Evolutionary conservation across 73 alveolate genomes (phyloP), one percentile per base, ranked within the genome.

Genomic region (Paramecium sonneborni): DNA sequence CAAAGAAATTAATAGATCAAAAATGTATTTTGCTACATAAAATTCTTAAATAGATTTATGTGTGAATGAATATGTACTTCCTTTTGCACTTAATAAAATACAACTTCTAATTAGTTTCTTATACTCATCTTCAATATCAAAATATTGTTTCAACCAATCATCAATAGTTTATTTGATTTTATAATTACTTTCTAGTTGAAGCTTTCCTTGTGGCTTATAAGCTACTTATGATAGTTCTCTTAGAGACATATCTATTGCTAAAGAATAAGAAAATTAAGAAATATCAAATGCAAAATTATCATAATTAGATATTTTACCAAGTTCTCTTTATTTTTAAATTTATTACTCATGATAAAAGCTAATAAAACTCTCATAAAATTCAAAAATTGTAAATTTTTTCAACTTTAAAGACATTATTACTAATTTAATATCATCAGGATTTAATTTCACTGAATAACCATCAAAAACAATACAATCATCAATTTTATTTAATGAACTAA

Each of bases 1-100:
- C 0, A 15, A 8, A 48, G 67, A 15, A 12, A 14, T 3, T 14
- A 48, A 48, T 0, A 48, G 9, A 15, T 48, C 67, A 15, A 12
- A 48, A 15, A 48, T 48, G 28, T 48, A 48, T 72, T 72, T 72
- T 12, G 86, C 86, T 5, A 34, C 62, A 34, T 30, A 41, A 20
- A 72, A 72, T 72, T 72, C 86, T 72, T 72, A 30, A 2, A 72
- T 34, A 9, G 86, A 72, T 72, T 72, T 72, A n/a, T 72, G 86
- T 12, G 52, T 72, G 34, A 72, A 72, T 28, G 86, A 72, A 72
- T 9, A 72, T 8, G 32, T 34, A 37, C 44, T 72, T 10, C 58
- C 57, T 7, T 72, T 34, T n/a, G 37, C 37, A 12, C 8, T 34
- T 23, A 72, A 34, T 14, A 37, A 30, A 28, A 72, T 72, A 11